Evolutionary conservation across 2,329 filamentous ascomycete genomes (phyloP), one percentile per base, ranked within the genome.

Genomic region (Bipolaris zeicola): DNA sequence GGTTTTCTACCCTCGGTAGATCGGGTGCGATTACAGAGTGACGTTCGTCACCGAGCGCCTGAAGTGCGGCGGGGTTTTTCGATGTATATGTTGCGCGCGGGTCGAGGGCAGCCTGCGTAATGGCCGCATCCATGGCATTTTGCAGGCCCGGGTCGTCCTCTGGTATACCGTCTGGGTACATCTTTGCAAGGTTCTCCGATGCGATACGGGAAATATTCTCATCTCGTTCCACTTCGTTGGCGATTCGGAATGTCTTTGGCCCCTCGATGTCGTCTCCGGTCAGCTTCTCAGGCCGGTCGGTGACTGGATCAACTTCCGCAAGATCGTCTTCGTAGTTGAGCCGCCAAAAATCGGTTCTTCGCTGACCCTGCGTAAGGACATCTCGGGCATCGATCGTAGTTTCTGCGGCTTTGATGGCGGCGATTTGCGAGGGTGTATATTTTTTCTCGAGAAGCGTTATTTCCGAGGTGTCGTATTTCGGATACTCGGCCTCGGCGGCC

Each of bases 371-470:
- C 33, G 86, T 81, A 39, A 88, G 82, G 72, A 97, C 74, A 76
- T 98, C 91, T 63, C 87, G 81, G 8, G 88, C 80, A 71, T 89
- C 83, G 73, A 97, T 87, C 64, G 89, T 86, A 59, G 84, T 80
- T 78, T 97, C 93, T 67, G 89, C 92, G 45, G 90, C 89, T 77
- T 90, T 83, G 72, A 98, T 87, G 55, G 92, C 91, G 53, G 86
- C 87, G 66, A 96, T 82, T 79, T 98, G 94, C 73, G 89, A 86
- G 14, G 88, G 83, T 0, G 91, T 90, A 81, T 96, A 98, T 66
- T 84, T 85, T 70, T 85, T 78, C 56, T 78, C 77, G 55, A 96
- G 82, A 11, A 76, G 68, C 13, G 52, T 49, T 3, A 64, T 64
- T 56, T 75, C 73, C 11, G 55, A 82, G 38, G 82, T 77, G 13